These are phyloP conservation scores for Psilocybe azurescens DNA, from an alignment of 768 basidiomycete species.

Conservation along the genomic window DNA sequence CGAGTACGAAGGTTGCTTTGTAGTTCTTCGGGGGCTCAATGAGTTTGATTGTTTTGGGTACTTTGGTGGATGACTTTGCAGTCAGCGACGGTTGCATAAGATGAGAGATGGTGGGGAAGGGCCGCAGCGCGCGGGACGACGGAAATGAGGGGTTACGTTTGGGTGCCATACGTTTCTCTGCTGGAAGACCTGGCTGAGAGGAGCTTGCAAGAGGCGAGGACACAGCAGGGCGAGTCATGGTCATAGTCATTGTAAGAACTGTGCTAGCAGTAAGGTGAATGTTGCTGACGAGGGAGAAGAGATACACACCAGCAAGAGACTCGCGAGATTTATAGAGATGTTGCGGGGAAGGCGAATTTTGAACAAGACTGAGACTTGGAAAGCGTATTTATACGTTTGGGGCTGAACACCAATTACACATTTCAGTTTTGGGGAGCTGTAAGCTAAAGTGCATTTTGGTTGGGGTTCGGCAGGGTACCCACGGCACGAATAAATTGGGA, in stretches of 20 bases:
- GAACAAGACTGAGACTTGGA: slow-evolving; percentile 18
- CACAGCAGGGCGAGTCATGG: slow-evolving; percentile 56
- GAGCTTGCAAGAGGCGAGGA: slow-evolving; percentile 68
- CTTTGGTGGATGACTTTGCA: slow-evolving; percentile 26
- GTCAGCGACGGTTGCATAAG: slow-evolving; percentile 38
- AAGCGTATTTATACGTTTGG: slow-evolving; percentile 35
- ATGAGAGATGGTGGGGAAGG: slow-evolving; percentile 70
- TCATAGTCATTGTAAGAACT: slow-evolving; percentile 46
- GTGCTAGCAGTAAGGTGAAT: slow-evolving; percentile 7
- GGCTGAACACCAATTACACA: slow-evolving; percentile 13
- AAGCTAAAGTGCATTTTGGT: slow-evolving; percentile 17
- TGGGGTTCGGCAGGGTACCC: slow-evolving; percentile 37
- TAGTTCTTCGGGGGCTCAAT: slow-evolving; percentile 81
- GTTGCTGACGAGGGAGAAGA: slow-evolving; percentile 6
- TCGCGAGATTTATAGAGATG: slow-evolving; percentile 6
- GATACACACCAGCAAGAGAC: slow-evolving; percentile 43
- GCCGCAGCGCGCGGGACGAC: slow-evolving; percentile 76
- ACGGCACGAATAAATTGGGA: slow-evolving; percentile 12
- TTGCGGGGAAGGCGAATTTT: slow-evolving; percentile 17
- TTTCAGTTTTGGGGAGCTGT: slow-evolving; percentile 27
- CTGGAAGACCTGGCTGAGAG: slow-evolving; percentile 31
- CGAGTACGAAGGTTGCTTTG: slow-evolving; percentile 71
- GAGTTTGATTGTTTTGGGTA: slow-evolving; percentile 64
- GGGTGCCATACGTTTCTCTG: slow-evolving; percentile 39
- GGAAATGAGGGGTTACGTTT: slow-evolving; percentile 63